Conservation (phyloP, 108 stramenopile species). For the Asterionellopsis glacialis region DNA sequence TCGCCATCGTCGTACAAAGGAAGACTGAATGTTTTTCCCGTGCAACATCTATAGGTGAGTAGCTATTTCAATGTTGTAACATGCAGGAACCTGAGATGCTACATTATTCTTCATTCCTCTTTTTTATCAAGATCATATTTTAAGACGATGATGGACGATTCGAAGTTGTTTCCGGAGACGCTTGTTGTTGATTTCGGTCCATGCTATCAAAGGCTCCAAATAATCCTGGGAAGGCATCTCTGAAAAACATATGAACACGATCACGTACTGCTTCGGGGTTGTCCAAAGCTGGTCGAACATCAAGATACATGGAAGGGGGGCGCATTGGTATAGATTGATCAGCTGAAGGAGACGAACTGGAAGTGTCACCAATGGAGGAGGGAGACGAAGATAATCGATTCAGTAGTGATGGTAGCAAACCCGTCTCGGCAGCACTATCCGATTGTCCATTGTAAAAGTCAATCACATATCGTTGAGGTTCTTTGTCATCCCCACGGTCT, state of each 20-base stretch:
- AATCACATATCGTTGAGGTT: slow-evolving; percentile 87
- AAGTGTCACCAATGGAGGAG: neutral
- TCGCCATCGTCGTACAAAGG: too few species aligned
- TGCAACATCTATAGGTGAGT: too few species aligned
- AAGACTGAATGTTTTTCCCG: too few species aligned
- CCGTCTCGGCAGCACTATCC: slow-evolving; percentile 6
- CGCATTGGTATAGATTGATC: neutral
- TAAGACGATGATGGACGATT: too few species aligned
- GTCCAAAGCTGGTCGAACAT: slow-evolving; percentile 91
- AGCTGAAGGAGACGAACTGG: neutral
- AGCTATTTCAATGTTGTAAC: too few species aligned
- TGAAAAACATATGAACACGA: slow-evolving; percentile 53
- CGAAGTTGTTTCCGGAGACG: too few species aligned
- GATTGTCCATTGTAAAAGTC: slow-evolving; percentile 87
- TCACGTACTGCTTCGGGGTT: slow-evolving; percentile 56
- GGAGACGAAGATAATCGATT: neutral
- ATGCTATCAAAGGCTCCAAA: neutral
- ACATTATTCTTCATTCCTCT: too few species aligned
- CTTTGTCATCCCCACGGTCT: slow-evolving; percentile 40
- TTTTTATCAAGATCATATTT: too few species aligned
- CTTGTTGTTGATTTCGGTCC: too few species aligned
- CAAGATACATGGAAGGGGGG: slow-evolving; percentile 80
- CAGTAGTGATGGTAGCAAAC: slow-evolving; percentile 6
- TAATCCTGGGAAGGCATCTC: slow-evolving; percentile 72
- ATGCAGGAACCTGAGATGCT: too few species aligned